phyloP scores from a whole-genome alignment of 345 rosid species.

The Stellera chamaejasme region DNA sequence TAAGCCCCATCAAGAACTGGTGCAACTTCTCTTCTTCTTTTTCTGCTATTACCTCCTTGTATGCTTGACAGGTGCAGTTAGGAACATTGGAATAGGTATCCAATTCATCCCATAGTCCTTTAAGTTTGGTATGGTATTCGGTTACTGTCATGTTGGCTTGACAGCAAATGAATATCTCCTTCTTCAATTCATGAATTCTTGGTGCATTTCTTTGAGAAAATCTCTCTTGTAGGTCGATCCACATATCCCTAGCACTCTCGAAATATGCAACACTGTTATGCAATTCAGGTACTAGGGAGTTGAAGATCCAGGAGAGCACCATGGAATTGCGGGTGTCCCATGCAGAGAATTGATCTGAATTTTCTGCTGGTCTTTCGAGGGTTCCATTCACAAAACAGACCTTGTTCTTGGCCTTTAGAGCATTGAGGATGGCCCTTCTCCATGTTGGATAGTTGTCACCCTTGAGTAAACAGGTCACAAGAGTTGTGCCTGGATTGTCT shows the following conservation, averaged over 20 bases:
- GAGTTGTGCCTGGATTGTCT: background rate
- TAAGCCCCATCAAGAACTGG: background rate
- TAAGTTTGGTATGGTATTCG: constrained; percentile 4
- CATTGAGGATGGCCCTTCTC: background rate
- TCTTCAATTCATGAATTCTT: background rate
- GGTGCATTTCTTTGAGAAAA: constrained; percentile 7
- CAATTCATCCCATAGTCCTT: constrained; percentile 1
- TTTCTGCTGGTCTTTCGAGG: background rate
- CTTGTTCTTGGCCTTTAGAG: background rate
- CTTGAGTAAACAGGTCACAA: background rate
- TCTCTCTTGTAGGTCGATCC: background rate
- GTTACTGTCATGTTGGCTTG: background rate
- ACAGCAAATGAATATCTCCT: background rate
- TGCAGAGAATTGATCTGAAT: background rate
- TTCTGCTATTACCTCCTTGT: background rate
- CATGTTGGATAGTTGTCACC: background rate
- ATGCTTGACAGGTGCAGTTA: background rate
- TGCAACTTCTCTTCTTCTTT: background rate
- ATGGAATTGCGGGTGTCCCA: background rate
- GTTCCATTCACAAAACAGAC: background rate
- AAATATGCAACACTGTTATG: constrained; percentile 1
- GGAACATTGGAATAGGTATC: background rate
- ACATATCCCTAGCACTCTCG: background rate
- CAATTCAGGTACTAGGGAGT: background rate
- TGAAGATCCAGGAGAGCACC: constrained; percentile 1